Evolutionary conservation across 1,284 basidiomycete species (phyloP), one percentile per base, ranked within the genome.

Genomic region (Ustilago nuda): DNA sequence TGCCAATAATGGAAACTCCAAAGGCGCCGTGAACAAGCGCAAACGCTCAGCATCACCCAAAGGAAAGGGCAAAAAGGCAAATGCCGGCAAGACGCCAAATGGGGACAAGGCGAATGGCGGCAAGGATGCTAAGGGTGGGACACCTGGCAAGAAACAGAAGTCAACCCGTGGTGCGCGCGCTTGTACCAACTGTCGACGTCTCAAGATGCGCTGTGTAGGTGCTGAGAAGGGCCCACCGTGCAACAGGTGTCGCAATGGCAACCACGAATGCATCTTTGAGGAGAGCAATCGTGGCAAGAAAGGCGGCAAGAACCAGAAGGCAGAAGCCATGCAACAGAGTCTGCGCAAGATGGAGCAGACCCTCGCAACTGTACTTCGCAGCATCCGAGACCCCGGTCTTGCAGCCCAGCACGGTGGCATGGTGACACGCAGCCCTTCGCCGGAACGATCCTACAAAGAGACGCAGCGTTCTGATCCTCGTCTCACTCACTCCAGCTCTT

Each of bases 121-220:
- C 48, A 66, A 66, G 46, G 56, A 45, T 8, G 36, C 45, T 46
- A 71, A 72, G 33, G 56, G 55, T 19, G 73, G 64, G 4, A 37
- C 48, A 62, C 46, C 61, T 17, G 57, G 52, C 30, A 80, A 78
- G 55, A 85, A 85, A 60, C 77, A 80, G 32, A 85, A 85, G 56
- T 79, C 84, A 0, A 85, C 83, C 15, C 80, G 84, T 13, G 84
- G 84, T 33, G 71, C 35, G 77, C 94, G 94, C 59, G 95, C 95
- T 0, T 97, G 95, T 79, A 94, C 93, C 0, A 94, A 95, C 36
- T 98, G 96, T 86, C 91, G 96, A 37, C 92, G 94, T 55, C 91
- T 98, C 74, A 99, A 99, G 88, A 99, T 99, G 96, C 93, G 96
- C 79, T 99, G 96, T 79, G 94, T 97, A 19, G 94, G 93, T 41